These are phyloP conservation scores for Talaromyces atroroseus DNA, from an alignment of 2,329 filamentous ascomycete genomes.

Conservation along the genomic window DNA sequence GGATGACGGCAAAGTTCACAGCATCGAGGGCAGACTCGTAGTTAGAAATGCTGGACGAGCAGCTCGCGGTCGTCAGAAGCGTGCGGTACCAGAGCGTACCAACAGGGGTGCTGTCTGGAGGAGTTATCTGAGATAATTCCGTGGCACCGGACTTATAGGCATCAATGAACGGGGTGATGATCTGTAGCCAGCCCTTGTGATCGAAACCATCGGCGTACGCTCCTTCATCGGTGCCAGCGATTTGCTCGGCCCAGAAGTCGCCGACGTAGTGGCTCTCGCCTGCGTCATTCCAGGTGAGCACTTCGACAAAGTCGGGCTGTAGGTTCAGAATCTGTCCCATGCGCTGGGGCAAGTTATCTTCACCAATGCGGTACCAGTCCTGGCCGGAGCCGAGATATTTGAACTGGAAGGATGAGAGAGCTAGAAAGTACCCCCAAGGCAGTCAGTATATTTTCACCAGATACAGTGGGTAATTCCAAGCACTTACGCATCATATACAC, in stretches of 20 bases:
- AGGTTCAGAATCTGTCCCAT: constrained; percentile 4
- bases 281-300: constrained; percentile 11
- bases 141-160: constrained; percentile 7
- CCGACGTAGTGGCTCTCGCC: constrained; percentile 10
- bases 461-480: too few relatives aligned
- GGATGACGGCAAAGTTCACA: constrained; percentile 7
- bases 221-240: background rate
- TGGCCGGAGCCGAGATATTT: constrained; percentile 4
- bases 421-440: background rate
- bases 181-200: constrained; percentile 6
- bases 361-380: constrained; percentile 8
- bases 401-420: constrained; percentile 7
- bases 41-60: constrained; percentile 6
- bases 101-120: background rate
- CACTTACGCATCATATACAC: constrained; percentile 9
- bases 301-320: constrained; percentile 9
- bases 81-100: constrained; percentile 10
- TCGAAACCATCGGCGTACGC: constrained; percentile 8
- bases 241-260: constrained; percentile 7
- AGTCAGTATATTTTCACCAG: background rate
- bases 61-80: constrained; percentile 2
- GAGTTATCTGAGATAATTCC: background rate
- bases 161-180: constrained; percentile 4
- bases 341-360: constrained; percentile 2
- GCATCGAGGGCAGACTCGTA: constrained; percentile 2